Evolutionary conservation across 768 basidiomycete genomes (phyloP).

Genomic region (Russula compacta): DNA sequence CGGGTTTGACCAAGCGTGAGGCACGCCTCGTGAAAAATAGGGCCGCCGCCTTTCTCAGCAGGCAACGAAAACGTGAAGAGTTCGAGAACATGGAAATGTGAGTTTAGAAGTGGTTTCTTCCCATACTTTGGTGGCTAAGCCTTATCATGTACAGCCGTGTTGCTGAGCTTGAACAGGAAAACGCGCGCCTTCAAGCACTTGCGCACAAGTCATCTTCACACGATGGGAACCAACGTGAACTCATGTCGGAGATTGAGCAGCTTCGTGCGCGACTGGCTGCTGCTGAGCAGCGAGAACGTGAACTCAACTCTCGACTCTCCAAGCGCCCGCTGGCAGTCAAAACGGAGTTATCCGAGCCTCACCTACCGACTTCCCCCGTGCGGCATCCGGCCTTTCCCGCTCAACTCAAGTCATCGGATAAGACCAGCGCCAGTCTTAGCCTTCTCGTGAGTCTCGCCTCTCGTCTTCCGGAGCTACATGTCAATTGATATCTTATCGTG

Average conservation of each 20-base stretch:
- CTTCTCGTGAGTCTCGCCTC: slow-evolving; percentile 48
- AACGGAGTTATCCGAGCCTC: slow-evolving; percentile 48
- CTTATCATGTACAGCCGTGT: slow-evolving; percentile 50
- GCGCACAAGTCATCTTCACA: slow-evolving; percentile 35
- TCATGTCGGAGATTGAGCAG: slow-evolving; percentile 54
- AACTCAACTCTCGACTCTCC: slow-evolving; percentile 54
- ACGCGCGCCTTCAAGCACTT: slow-evolving; percentile 57
- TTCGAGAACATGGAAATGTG: slow-evolving; percentile 88
- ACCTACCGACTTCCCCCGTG: slow-evolving; percentile 35
- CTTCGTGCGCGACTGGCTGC: slow-evolving; percentile 57
- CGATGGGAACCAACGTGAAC: slow-evolving; percentile 27
- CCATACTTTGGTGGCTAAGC: slow-evolving; percentile 6
- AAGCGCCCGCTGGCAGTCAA: slow-evolving; percentile 36
- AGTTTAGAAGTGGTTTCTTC: slow-evolving; percentile 29
- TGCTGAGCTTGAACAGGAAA: slow-evolving; percentile 77
- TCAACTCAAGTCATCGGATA: slow-evolving; percentile 38
- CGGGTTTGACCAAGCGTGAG: slow-evolving; percentile 82
- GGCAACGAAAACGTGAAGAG: slow-evolving; percentile 87
- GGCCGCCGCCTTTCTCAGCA: slow-evolving; percentile 83
- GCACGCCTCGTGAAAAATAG: slow-evolving; percentile 88
- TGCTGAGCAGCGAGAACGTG: slow-evolving; percentile 56
- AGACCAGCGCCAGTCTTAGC: slow-evolving; percentile 48
- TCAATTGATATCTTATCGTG: slow-evolving; percentile 18
- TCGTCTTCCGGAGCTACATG: slow-evolving; percentile 8
- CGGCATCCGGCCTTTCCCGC: slow-evolving; percentile 29